Evolutionary conservation across 495 filamentous ascomycete species (phyloP), one percentile per base, ranked within the genome.

Genomic region (Aspergillus coremiiformis): DNA sequence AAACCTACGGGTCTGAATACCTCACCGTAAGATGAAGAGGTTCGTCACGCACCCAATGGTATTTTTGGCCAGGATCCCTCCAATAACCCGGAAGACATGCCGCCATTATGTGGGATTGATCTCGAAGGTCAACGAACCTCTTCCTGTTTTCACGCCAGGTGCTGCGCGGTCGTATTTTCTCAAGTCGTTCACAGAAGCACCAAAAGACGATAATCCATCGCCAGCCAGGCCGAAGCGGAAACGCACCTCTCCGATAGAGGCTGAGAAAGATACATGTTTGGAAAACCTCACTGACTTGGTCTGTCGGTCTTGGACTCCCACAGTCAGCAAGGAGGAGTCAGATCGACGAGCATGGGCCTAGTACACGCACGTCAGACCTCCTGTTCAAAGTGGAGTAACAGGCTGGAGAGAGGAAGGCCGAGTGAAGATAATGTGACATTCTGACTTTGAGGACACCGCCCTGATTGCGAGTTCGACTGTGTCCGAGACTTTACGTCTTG

Each of bases 321-420:
- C 75, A 27, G 60, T 90, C 7, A 67, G 63, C 15, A 62, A 66
- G 1, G 67, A 76, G 4, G 86, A 94, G 56, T 71, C 92, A 30
- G 87, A 93, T 60, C 70, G 75, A 53, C 74, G 84, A 46, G 84
- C 86, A 23, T 94, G 89, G 88, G 65, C 72, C 22, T 93, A 88
- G 88, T 94, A 94, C 64, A 68, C 84, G 2, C 76, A 74, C 22
- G 84, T 90, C 7, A 70, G 89, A 44, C 89, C 89, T 0, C 81
- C 83, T 0, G 84, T 93, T 3, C 82, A 85, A 49, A 66, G 70
- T 43, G 89, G 88, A 1, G 79, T 77, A 44, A 80, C 76, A 33
- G 89, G 89, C 3, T 92, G 89, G 89, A 89, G 89, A 12, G 85
- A 84, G 19, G 90, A 90, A 64, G 86, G 85, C 14, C 68, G 72